Conservation (phyloP, 495 filamentous ascomycete genomes). For the Aspergillus nanangensis region DNA sequence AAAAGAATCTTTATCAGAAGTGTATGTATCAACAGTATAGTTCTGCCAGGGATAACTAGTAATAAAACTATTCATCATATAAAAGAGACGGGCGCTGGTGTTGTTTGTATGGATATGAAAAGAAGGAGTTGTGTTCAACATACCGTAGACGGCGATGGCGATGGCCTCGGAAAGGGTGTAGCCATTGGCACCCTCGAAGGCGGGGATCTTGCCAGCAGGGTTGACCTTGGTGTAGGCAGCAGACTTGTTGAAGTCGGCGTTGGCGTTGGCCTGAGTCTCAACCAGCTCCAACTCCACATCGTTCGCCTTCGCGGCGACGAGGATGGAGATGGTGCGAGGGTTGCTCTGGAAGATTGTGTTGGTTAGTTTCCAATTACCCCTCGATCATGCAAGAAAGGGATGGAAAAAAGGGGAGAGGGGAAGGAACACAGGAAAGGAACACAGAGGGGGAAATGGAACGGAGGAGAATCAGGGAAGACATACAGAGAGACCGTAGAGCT, state of each 20-base stretch:
- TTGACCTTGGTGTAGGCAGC: slow-evolving; percentile 82
- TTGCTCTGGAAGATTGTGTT: slow-evolving; percentile 71
- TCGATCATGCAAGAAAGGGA: no score
- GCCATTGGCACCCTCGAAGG: slow-evolving; percentile 90
- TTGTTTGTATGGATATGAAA: neutral
- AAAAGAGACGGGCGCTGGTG: slow-evolving; percentile 16
- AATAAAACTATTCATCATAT: slow-evolving; percentile 76
- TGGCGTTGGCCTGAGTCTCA: slow-evolving; percentile 48
- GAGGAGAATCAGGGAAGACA: slow-evolving; percentile 30
- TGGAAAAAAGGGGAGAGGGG: no score
- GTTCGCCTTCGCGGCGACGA: slow-evolving; percentile 94
- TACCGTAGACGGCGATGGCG: slow-evolving; percentile 96
- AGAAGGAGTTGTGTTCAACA: slow-evolving; percentile 33
- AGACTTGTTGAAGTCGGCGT: slow-evolving; percentile 31
- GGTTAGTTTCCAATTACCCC: slow-evolving; percentile 17
- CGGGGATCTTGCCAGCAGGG: slow-evolving; percentile 83
- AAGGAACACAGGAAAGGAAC: neutral
- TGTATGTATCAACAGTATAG: slow-evolving; percentile 69
- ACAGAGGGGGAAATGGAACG: slow-evolving; percentile 8
- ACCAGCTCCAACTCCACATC: slow-evolving; percentile 84
- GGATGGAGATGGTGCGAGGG: slow-evolving; percentile 80
- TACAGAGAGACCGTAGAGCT: slow-evolving; percentile 86
- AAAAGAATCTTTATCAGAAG: slow-evolving; percentile 50
- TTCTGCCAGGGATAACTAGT: slow-evolving; percentile 99
- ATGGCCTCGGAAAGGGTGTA: slow-evolving; percentile 85